These are phyloP conservation scores for Musa schizocarpa DNA, from an alignment of 176 grass and related monocot genomes.

Conservation along the genomic window DNA sequence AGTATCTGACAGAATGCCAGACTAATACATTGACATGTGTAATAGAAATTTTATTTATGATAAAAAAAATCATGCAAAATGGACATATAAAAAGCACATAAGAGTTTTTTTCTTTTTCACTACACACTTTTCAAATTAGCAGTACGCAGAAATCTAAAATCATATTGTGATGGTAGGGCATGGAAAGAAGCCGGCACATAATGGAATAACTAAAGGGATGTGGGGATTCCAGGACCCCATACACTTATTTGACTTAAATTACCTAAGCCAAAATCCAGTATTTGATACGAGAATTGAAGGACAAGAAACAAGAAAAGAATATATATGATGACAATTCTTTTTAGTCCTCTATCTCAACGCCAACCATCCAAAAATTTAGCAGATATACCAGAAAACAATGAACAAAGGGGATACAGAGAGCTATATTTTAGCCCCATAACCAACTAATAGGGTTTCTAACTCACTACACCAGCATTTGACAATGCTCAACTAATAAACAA, in stretches of 20 bases:
- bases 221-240: neutral
- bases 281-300: neutral
- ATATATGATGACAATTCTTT: neutral
- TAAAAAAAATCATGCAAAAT: no score
- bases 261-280: conserved; percentile 2
- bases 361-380: neutral
- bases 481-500: neutral
- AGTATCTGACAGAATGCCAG: no score
- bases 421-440: neutral
- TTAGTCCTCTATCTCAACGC: neutral
- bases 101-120: no score
- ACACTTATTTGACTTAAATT: neutral
- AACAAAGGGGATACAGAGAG: neutral
- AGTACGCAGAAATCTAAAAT: neutral
- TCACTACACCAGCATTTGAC: neutral
- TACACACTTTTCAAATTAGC: neutral
- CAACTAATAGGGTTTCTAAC: neutral
- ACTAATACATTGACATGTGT: no score
- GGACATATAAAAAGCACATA: no score
- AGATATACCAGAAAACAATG: neutral
- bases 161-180: neutral
- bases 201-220: neutral
- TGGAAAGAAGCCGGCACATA: neutral
- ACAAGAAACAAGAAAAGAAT: neutral
- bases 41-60: no score